phyloP scores from a whole-genome alignment of 208 protist species.

The Naegleria fowleri region DNA sequence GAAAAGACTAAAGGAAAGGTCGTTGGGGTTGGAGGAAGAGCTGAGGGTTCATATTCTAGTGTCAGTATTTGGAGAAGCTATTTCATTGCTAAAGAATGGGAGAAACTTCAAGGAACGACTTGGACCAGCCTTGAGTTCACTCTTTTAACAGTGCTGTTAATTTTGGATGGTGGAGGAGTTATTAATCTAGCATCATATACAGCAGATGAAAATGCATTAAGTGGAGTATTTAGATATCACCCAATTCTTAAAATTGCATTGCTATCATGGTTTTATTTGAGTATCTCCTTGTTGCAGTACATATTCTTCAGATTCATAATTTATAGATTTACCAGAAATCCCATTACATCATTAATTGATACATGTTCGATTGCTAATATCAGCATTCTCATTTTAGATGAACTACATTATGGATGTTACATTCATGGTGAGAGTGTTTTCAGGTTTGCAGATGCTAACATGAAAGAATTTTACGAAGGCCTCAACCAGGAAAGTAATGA shows the following conservation, averaged over 20 bases:
- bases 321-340: slow-evolving; percentile 73
- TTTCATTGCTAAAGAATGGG: slow-evolving; percentile 33
- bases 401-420: slow-evolving; percentile 74
- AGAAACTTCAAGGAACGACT: slow-evolving; percentile 28
- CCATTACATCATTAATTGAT: slow-evolving; percentile 72
- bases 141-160: slow-evolving; percentile 4
- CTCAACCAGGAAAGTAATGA: not conserved
- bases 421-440: slow-evolving; percentile 79
- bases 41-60: not conserved
- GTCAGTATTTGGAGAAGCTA: slow-evolving; percentile 30
- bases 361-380: slow-evolving; percentile 80
- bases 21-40: slow-evolving; percentile 15
- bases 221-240: not conserved
- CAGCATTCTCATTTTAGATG: slow-evolving; percentile 69
- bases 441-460: slow-evolving; percentile 68
- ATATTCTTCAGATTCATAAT: slow-evolving; percentile 42
- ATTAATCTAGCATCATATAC: not conserved
- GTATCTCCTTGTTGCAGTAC: slow-evolving; percentile 7
- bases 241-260: slow-evolving; percentile 23
- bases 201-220: not conserved
- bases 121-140: slow-evolving; percentile 21
- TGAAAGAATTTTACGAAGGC: slow-evolving; percentile 40
- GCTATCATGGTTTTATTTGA: not conserved
- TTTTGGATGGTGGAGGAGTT: slow-evolving; percentile 6
- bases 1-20: slow-evolving; percentile 32